phyloP scores from a whole-genome alignment of 208 protist genomes.

The Giardia muris region DNA sequence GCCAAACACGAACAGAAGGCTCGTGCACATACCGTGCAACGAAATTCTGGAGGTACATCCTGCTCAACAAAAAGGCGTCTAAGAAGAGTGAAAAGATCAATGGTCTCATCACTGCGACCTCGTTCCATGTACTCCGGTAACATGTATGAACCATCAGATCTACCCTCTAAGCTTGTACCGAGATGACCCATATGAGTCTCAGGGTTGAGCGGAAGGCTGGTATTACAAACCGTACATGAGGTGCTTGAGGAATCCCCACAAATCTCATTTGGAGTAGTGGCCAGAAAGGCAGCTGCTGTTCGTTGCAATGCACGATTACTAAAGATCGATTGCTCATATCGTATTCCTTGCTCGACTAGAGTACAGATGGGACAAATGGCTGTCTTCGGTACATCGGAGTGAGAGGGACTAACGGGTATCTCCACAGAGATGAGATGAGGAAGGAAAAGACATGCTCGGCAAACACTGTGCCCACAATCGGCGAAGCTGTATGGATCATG shows the following conservation, averaged over 20 bases:
- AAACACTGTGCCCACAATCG: background rate
- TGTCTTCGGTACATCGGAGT: background rate
- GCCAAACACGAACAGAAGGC: no score
- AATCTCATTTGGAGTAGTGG: background rate
- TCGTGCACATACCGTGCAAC: no score
- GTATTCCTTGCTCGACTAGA: background rate
- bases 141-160: no score
- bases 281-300: background rate
- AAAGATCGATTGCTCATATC: background rate
- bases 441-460: background rate
- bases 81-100: no score
- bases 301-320: background rate
- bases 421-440: background rate
- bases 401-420: background rate
- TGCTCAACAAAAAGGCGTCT: no score
- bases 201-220: no score
- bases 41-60: no score
- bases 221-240: no score
- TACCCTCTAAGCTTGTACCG: no score
- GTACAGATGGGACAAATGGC: background rate
- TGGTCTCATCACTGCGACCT: no score
- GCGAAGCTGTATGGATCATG: background rate
- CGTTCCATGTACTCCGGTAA: no score
- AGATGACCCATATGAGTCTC: no score
- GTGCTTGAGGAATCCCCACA: background rate